Evolutionary conservation across 768 basidiomycete genomes (phyloP).

Genomic region (Boletus tomentosulus): DNA sequence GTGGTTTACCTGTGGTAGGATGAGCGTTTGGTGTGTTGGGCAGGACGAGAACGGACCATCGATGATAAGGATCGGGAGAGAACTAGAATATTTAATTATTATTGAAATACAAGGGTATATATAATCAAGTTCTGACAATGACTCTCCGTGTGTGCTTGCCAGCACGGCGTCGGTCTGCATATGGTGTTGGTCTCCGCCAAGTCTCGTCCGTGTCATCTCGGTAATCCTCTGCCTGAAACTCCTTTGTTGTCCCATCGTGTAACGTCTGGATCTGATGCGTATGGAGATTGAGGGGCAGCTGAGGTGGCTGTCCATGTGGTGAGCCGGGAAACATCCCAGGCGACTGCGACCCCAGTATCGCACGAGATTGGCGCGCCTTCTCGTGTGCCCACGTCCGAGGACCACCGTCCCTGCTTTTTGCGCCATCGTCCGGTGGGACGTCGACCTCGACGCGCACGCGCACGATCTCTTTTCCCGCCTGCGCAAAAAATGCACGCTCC

Average conservation of each 20-base stretch:
- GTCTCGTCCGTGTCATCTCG: conserved; percentile 57
- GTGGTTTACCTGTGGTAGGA: conserved; percentile 35
- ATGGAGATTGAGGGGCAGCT: conserved; percentile 34
- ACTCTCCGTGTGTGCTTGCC: conserved; percentile 78
- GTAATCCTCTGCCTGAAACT: conserved; percentile 30
- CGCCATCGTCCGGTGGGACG: conserved; percentile 27
- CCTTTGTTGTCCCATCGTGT: conserved; percentile 37
- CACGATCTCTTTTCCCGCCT: conserved; percentile 73
- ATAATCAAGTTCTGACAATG: conserved; percentile 41
- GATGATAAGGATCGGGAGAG: conserved; percentile 5
- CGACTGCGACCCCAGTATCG: conserved; percentile 15
- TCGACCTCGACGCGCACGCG: conserved; percentile 72
- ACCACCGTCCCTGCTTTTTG: conserved; percentile 16
- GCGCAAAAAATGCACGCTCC: conserved; percentile 78
- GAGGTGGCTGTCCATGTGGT: conserved; percentile 31
- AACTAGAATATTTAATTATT: too few species aligned
- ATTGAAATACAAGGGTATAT: too few species aligned
- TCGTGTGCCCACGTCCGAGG: conserved; percentile 26
- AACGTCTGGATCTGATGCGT: conserved; percentile 20
- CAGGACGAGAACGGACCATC: conserved; percentile 20
- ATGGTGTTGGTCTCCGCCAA: conserved; percentile 70
- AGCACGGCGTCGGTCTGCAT: conserved; percentile 68
- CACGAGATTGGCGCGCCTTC: conserved; percentile 27
- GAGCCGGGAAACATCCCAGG: conserved; percentile 28
- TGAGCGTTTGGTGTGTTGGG: neutral